Percentiles rank a stretch among this genome's conserved stretches.
Conservation (phyloP, 2,329 filamentous ascomycete genomes). For the Ophiostoma australiae region DNA sequence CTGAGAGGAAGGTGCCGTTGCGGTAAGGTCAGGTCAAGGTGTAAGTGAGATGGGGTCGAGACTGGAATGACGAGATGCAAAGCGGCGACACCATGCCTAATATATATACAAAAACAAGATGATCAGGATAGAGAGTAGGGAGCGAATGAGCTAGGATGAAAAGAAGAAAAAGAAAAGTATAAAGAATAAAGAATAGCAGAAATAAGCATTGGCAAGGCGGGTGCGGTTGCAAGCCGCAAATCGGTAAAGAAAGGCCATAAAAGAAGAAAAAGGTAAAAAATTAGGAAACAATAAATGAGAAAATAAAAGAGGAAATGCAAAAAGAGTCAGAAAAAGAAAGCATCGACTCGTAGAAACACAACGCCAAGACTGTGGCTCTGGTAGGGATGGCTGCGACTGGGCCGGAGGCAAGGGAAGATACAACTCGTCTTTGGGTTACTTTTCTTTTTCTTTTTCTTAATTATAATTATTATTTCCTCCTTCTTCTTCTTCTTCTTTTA, state of each 20-base stretch:
- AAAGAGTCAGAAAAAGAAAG: too few relatives aligned
- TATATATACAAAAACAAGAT: slow-evolving; percentile 8
- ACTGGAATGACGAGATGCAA: slow-evolving; percentile 5
- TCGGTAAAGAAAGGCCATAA: background rate
- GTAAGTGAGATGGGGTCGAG: background rate
- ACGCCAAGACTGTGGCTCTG: background rate
- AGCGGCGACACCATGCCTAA: background rate
- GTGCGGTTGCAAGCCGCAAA: background rate
- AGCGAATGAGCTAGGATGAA: background rate
- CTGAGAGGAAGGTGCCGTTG: background rate
- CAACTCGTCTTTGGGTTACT: too few relatives aligned
- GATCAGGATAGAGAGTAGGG: background rate
- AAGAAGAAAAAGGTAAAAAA: background rate
- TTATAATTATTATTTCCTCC: background rate
- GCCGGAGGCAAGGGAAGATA: slow-evolving; percentile 17
- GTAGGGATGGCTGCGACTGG: slow-evolving; percentile 16
- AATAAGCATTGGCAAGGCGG: background rate
- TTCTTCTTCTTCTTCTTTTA: background rate
- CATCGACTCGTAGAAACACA: background rate
- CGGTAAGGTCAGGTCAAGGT: background rate
- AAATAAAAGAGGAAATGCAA: background rate
- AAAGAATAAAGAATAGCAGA: background rate
- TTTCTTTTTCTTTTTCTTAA: background rate
- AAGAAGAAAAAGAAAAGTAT: background rate
- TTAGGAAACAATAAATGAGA: background rate